Percentiles rank a stretch among this genome's conserved stretches.
Evolutionary conservation across 164 flowering plant genomes (phyloP).

Genomic region (Pachysandra terminalis): DNA sequence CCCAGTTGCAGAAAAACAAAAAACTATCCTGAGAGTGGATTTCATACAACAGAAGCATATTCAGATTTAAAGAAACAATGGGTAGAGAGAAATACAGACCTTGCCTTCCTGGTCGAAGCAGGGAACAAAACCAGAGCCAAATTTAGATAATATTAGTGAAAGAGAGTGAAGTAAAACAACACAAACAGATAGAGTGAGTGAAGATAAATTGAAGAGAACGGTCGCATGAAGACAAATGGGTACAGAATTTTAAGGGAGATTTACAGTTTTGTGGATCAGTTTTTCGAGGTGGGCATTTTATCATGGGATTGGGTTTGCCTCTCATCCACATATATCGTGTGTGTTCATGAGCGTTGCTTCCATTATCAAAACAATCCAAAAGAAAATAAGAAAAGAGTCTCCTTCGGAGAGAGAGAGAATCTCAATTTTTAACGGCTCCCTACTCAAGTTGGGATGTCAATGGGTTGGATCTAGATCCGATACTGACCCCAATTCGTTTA

Average conservation of each 20-base stretch:
- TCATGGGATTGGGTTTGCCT: background rate
- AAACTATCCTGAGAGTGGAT: too few species aligned
- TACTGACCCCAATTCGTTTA: too few species aligned
- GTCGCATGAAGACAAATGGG: conserved; percentile 2
- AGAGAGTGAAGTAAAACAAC: background rate
- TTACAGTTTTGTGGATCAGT: background rate
- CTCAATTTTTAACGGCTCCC: too few species aligned
- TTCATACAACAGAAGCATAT: too few species aligned
- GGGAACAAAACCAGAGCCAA: background rate
- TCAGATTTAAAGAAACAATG: too few species aligned
- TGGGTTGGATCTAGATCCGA: too few species aligned
- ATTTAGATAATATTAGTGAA: background rate
- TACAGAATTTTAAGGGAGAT: background rate
- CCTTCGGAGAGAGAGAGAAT: background rate
- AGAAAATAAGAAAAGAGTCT: background rate
- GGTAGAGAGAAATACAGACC: background rate
- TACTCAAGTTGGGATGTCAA: too few species aligned
- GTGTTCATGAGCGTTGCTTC: background rate
- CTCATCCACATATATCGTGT: background rate
- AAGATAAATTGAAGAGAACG: background rate
- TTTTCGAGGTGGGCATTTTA: background rate
- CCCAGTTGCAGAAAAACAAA: too few species aligned
- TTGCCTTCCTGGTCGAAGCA: background rate
- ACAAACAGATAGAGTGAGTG: background rate
- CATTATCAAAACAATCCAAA: background rate